Percentiles rank a stretch among this genome's conserved stretches.
phyloP scores from a whole-genome alignment of 352 stramenopile species.

The Globisporangium acanthophoron region DNA sequence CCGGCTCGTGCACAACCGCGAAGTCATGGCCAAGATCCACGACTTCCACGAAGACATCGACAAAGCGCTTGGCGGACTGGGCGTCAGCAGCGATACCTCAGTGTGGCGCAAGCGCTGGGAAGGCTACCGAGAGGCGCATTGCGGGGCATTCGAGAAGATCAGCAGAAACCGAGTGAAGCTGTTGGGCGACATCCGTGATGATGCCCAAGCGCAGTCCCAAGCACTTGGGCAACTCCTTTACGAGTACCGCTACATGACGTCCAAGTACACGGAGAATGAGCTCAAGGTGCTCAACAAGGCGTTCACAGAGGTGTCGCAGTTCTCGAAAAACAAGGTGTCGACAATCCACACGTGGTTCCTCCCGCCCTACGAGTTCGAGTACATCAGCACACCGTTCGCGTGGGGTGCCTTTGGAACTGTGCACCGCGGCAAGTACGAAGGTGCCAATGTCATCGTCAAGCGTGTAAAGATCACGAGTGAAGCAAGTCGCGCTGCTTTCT shows the following conservation, averaged over 20 bases:
- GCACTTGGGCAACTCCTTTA: slow-evolving; percentile 4
- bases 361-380: slow-evolving; percentile 4
- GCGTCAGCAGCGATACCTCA: not conserved
- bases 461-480: not conserved
- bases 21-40: not conserved
- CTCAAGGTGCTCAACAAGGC: slow-evolving; percentile 2
- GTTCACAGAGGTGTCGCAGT: not conserved
- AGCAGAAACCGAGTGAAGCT: not conserved
- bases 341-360: slow-evolving; percentile 5
- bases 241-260: not conserved
- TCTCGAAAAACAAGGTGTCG: not conserved
- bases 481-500: not conserved
- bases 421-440: not conserved
- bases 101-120: not conserved
- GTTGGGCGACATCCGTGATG: not conserved
- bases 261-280: not conserved
- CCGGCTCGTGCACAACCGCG: not conserved
- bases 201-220: not conserved
- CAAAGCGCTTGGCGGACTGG: not conserved
- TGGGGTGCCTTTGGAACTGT: not conserved
- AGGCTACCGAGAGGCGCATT: not conserved
- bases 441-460: not conserved
- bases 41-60: not conserved
- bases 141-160: not conserved
- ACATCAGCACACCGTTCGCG: not conserved